Conservation (phyloP, 225 moss, liverwort and hornwort genomes). For the Asterella californica region DNA sequence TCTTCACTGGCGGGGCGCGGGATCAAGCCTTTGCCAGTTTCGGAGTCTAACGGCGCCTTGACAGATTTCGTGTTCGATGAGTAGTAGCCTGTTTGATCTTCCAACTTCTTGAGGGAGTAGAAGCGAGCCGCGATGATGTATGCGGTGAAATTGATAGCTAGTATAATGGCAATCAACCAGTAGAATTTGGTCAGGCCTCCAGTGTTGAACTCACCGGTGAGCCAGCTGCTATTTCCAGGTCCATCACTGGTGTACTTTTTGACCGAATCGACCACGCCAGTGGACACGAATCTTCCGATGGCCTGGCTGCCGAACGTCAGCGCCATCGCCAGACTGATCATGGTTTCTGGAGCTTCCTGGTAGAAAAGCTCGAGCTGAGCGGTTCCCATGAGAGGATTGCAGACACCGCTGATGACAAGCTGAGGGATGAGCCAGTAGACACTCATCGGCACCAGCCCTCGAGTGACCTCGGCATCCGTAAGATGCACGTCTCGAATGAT, state of each 20-base stretch:
- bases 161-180: constrained; percentile 28
- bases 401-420: constrained; percentile 55
- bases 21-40: too few relatives aligned
- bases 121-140: constrained; percentile 14
- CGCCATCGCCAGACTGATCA: constrained; percentile 63
- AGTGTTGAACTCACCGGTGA: constrained; percentile 29
- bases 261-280: constrained; percentile 28
- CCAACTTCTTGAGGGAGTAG: constrained; percentile 34
- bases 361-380: constrained; percentile 70
- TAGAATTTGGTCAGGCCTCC: constrained; percentile 42
- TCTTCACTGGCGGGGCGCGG: too few relatives aligned
- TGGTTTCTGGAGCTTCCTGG: constrained; percentile 60
- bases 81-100: neutral
- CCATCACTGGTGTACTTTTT: constrained; percentile 20
- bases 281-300: constrained; percentile 38
- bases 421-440: constrained; percentile 60
- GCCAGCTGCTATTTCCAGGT: constrained; percentile 33
- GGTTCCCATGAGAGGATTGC: constrained; percentile 57
- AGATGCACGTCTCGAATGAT: neutral
- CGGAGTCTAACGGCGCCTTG: too few relatives aligned
- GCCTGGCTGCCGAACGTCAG: constrained; percentile 54
- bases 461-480: constrained; percentile 20
- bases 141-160: constrained; percentile 23
- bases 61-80: neutral
- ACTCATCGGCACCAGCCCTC: constrained; percentile 29